Conservation (phyloP, 2,329 filamentous ascomycete genomes). For the Colletotrichum liaoningense region DNA sequence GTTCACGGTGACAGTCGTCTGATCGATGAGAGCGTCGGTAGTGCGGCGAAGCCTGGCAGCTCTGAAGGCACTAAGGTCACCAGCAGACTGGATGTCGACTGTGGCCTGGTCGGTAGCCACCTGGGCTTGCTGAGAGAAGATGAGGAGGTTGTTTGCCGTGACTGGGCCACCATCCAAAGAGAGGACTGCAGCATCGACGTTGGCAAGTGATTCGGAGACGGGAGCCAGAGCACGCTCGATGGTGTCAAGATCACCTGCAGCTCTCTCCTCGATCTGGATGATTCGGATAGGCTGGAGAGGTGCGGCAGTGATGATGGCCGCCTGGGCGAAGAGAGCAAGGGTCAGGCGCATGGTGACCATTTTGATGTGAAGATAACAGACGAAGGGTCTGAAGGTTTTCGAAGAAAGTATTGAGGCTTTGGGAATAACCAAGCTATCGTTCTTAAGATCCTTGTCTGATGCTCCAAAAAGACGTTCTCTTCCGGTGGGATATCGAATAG, state of each 20-base stretch:
- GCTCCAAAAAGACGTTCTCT: not conserved
- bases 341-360: constrained; percentile 19
- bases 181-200: constrained; percentile 25
- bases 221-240: constrained; percentile 25
- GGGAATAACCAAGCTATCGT: constrained; percentile 23
- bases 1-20: constrained; percentile 38
- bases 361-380: constrained; percentile 13
- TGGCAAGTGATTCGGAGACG: constrained; percentile 16
- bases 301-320: constrained; percentile 18
- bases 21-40: constrained; percentile 36
- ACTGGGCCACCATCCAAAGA: constrained; percentile 24
- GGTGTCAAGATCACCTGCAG: constrained; percentile 11
- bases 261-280: not conserved
- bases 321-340: constrained; percentile 25
- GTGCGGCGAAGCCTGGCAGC: constrained; percentile 38
- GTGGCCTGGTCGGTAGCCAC: constrained; percentile 38
- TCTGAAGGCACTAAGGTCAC: constrained; percentile 37
- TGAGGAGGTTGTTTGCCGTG: constrained; percentile 29
- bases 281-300: not conserved
- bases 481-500: constrained; percentile 25
- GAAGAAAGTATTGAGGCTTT: constrained; percentile 8
- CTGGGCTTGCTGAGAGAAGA: constrained; percentile 27
- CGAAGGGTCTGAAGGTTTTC: constrained; percentile 21
- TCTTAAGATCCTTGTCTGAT: constrained; percentile 33
- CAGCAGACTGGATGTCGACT: constrained; percentile 40